Conservation (phyloP, 2,329 filamentous ascomycete genomes). For the Exophiala oligosperma region DNA sequence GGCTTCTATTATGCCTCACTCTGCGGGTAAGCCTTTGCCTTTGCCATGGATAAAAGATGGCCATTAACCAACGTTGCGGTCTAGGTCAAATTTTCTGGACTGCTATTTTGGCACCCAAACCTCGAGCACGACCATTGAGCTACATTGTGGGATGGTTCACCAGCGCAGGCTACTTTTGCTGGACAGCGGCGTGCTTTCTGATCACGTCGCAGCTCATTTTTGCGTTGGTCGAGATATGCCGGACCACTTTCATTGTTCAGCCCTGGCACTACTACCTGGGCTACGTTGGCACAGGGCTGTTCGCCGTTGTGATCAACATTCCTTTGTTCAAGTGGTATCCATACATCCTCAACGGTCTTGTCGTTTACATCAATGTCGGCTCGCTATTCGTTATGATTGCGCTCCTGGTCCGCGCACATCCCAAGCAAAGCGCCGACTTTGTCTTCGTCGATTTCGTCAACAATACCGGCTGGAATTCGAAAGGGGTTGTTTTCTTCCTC, state of each 20-base stretch:
- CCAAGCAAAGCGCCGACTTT: slow-evolving; percentile 14
- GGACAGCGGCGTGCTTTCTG: neutral
- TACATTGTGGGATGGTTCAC: neutral
- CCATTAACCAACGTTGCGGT: no score
- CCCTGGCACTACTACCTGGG: no score
- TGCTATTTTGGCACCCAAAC: neutral
- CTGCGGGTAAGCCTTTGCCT: no score
- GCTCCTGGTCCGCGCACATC: slow-evolving; percentile 25
- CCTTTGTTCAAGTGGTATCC: slow-evolving; percentile 12
- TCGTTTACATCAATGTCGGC: slow-evolving; percentile 20
- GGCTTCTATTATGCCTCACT: no score
- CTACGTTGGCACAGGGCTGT: slow-evolving; percentile 5
- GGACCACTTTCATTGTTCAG: no score
- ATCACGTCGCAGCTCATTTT: neutral
- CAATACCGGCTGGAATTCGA: slow-evolving; percentile 29
- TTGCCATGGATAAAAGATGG: no score
- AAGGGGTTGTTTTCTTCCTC: slow-evolving; percentile 25
- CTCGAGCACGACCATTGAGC: neutral
- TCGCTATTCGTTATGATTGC: slow-evolving; percentile 30
- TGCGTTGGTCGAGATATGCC: neutral
- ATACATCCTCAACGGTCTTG: slow-evolving; percentile 8
- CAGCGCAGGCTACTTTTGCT: neutral
- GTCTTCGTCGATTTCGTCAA: slow-evolving; percentile 27
- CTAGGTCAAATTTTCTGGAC: neutral
- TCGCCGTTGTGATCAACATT: no score